Conservation (phyloP, 768 basidiomycete genomes). For the Lentinula guzmanii region DNA sequence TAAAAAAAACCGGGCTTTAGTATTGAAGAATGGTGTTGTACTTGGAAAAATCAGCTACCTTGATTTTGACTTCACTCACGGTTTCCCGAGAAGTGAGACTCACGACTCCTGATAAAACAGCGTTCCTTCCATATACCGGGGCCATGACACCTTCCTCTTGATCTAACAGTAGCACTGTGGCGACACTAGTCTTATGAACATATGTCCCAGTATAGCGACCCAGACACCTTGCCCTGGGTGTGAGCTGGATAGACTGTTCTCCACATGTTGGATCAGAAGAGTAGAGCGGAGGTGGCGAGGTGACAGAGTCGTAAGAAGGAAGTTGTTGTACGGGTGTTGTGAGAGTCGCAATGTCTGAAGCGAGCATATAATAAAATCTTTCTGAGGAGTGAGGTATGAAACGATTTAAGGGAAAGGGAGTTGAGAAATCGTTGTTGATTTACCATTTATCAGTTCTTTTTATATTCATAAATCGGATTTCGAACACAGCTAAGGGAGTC, state of each 20-base stretch:
- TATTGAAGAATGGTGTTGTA: background rate
- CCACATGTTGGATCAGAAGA: conserved; percentile 46
- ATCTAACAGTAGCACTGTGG: conserved; percentile 37
- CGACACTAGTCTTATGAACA: conserved; percentile 29
- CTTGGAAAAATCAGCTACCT: conserved; percentile 25
- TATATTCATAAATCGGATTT: background rate
- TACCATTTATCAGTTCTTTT: background rate
- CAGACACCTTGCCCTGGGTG: conserved; percentile 23
- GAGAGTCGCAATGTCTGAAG: conserved; percentile 2
- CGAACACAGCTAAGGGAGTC: background rate
- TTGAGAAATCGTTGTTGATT: background rate
- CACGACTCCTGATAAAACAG: conserved; percentile 35
- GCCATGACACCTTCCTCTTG: conserved; percentile 32
- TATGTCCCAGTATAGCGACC: conserved; percentile 33
- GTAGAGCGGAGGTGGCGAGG: conserved; percentile 51
- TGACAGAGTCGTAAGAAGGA: conserved; percentile 46
- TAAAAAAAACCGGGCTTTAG: background rate
- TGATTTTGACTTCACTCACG: conserved; percentile 36
- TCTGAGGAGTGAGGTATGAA: background rate
- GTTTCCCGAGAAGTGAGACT: conserved; percentile 30
- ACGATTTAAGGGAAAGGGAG: background rate
- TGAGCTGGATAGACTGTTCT: conserved; percentile 48
- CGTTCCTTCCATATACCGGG: conserved; percentile 41
- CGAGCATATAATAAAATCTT: conserved; percentile 4
- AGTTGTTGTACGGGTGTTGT: conserved; percentile 18